Percentiles rank a stretch among this genome's conserved stretches.
phyloP scores from a whole-genome alignment of 1,284 basidiomycete species.

The Ceratobasidium sp. region DNA sequence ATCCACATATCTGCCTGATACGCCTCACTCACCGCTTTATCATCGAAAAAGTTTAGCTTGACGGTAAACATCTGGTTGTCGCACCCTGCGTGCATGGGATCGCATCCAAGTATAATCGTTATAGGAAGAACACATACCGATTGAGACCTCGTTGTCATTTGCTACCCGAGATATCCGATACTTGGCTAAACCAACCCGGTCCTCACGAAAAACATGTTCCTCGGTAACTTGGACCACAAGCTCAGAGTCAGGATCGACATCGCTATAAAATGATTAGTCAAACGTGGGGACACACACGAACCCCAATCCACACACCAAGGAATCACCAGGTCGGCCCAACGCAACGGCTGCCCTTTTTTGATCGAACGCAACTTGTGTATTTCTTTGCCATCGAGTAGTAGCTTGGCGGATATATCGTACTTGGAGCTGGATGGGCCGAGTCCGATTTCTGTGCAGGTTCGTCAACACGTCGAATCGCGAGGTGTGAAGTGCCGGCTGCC shows the following conservation, averaged over 20 bases:
- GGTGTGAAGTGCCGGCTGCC: no score
- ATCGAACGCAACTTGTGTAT: not conserved
- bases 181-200: not conserved
- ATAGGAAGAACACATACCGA: no score
- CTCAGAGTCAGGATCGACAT: not conserved
- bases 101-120: no score
- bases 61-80: no score
- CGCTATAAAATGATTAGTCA: not conserved
- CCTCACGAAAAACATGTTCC: not conserved
- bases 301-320: not conserved
- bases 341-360: not conserved
- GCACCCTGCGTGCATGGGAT: no score
- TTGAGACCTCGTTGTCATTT: not conserved
- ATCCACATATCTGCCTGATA: no score
- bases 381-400: not conserved
- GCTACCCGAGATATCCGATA: not conserved
- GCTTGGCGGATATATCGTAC: not conserved
- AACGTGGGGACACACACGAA: no score
- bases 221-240: not conserved
- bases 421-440: not conserved
- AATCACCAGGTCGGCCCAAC: not conserved
- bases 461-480: no score
- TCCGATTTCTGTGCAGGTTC: not conserved
- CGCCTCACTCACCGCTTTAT: no score
- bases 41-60: no score